Percentiles rank a stretch among this genome's conserved stretches.
Conservation (phyloP, 495 filamentous ascomycete species). For the Penicillium cataractarum region DNA sequence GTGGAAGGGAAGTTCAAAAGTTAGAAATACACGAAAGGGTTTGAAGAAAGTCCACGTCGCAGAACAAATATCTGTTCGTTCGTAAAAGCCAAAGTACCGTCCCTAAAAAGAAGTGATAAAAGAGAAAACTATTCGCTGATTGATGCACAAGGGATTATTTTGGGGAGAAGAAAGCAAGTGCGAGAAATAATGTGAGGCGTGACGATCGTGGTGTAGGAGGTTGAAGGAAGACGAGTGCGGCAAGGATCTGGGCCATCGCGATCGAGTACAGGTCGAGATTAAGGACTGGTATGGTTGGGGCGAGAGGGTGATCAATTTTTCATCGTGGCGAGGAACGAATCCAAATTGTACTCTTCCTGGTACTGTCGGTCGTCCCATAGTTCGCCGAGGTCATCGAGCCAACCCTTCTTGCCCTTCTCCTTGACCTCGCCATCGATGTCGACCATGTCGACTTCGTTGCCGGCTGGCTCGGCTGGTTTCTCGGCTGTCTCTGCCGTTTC, state of each 20-base stretch:
- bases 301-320: slow-evolving; percentile 49
- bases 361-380: slow-evolving; percentile 96
- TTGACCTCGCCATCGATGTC: slow-evolving; percentile 90
- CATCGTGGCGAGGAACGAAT: slow-evolving; percentile 90
- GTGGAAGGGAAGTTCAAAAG: slow-evolving; percentile 17
- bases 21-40: slow-evolving; percentile 37
- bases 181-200: slow-evolving; percentile 9
- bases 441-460: slow-evolving; percentile 88
- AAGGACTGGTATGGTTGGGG: background rate
- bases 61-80: slow-evolving; percentile 1
- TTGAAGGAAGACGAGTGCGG: background rate
- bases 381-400: slow-evolving; percentile 91
- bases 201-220: slow-evolving; percentile 17
- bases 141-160: slow-evolving; percentile 8
- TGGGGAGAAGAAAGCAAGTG: background rate
- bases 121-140: slow-evolving; percentile 16
- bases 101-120: slow-evolving; percentile 5
- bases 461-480: slow-evolving; percentile 55
- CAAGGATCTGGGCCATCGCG: background rate
- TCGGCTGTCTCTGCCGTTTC: slow-evolving; percentile 73
- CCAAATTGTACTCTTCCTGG: slow-evolving; percentile 94
- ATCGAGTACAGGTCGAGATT: background rate
- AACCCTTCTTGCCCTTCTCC: slow-evolving; percentile 95
- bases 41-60: slow-evolving; percentile 13
- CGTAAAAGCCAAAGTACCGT: slow-evolving; percentile 15